phyloP scores from a whole-genome alignment of 2,329 filamentous ascomycete species.

The Alternaria metachromatica region DNA sequence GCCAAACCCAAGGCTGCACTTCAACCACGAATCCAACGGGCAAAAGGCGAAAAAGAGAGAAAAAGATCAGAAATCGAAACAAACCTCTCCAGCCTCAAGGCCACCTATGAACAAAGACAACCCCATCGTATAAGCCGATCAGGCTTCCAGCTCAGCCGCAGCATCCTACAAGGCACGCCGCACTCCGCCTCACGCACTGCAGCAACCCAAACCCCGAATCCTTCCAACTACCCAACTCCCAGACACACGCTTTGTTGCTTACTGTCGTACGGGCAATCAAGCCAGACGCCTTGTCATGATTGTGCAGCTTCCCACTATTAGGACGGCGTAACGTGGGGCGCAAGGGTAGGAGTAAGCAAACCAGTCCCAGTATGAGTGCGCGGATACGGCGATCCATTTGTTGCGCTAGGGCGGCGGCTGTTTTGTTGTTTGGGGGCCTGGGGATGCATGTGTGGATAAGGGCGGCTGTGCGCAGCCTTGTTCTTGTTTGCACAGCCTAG shows the following conservation, averaged over 20 bases:
- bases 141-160: conserved; percentile 15
- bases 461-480: not conserved
- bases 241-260: conserved; percentile 8
- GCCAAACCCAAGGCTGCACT: not conserved
- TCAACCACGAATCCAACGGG: not conserved
- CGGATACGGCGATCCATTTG: not conserved
- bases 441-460: not conserved
- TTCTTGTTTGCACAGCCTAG: conserved; percentile 11
- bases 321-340: not conserved
- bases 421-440: conserved; percentile 3
- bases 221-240: conserved; percentile 11
- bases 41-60: not conserved
- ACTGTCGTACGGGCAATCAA: conserved; percentile 11
- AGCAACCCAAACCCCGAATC: conserved; percentile 4
- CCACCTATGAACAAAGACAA: conserved; percentile 3
- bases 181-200: conserved; percentile 17
- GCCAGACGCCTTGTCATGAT: not conserved
- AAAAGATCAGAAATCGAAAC: not conserved
- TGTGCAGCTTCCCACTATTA: conserved; percentile 1
- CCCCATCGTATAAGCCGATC: not conserved
- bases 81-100: not conserved
- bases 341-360: not conserved
- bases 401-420: conserved; percentile 3
- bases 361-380: not conserved
- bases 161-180: conserved; percentile 14